Evolutionary conservation across 208 protist species (phyloP), one percentile per base, ranked within the genome.

Genomic region (Leptomonas pyrrhocoris): DNA sequence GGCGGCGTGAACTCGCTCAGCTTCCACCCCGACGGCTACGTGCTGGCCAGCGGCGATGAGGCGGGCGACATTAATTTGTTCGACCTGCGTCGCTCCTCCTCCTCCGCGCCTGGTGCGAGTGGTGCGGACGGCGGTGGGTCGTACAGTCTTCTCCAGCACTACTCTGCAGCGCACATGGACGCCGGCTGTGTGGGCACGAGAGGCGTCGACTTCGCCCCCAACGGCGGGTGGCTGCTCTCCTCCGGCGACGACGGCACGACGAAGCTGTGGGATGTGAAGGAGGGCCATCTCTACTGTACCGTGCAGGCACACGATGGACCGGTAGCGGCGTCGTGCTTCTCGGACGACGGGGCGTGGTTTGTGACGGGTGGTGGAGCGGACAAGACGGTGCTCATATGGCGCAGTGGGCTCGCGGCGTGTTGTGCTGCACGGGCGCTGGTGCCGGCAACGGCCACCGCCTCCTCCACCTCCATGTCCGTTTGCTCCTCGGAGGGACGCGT

Each of bases 21-120:
- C 55, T 97, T 98, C 68, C 88, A 94, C 60, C 92, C 92, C 4
- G 83, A 93, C 51, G 93, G 95, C 27, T 80, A 86, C 71, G 86
- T 78, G 61, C 63, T 98, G 19, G 95, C 89, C 15, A 86, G 79
- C 46, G 81, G 87, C 8, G 82, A 87, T 55, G 81, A 73, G 15
- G 81, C 83, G 74, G 79, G 88, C 40, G 81, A 76, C 18, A 67
- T 98, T n/a, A 93, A 95, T 28, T n/a, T 98, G 7, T 98, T 85
- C 65, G 93, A 97, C 69, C 70, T 98, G 23, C 88, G 95, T 23
- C 54, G 34, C 27, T 61, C 72, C 40, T 68, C 56, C 5, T 57
- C 61, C 2, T 49, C 70, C 21, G 15, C 59, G 7, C 30, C 64
- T 7, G 11, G 55, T 11, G 4, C 46, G 1, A 15, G 46, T 25